Evolutionary conservation across 1,284 basidiomycete genomes (phyloP), one percentile per base, ranked within the genome.

Genomic region (Anthracocystis panici-leucophaei): DNA sequence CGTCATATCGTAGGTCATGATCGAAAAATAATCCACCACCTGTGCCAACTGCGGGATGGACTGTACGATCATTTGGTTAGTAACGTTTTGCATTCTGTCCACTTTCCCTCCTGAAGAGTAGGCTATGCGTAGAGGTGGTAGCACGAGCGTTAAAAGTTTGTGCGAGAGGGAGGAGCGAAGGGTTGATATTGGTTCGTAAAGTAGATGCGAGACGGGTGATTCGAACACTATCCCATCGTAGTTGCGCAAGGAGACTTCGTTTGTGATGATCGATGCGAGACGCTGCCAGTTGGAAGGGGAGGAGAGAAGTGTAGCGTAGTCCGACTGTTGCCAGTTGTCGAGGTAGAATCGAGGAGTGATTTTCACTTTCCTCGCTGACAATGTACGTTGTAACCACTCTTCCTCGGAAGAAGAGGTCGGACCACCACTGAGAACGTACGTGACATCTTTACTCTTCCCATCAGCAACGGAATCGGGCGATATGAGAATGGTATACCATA

Each of bases 1-100:
- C 6, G 77, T 65, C 71, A 78, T 74, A 44, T 78, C 77, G 60
- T 79, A 79, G 2, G 77, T 79, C 79, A 80, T 80, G 55, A 79
- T 57, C 20, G 52, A 65, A 14, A 78, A 52, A 31, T 14, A 69
- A 44, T 80, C 79, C 12, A 69, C 77, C 20, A 80, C 42, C 1
- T 42, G 25, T 1, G 68, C 62, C 16, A 80, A 44, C 12, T 70
- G 68, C 3, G 67, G 67, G 7, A 79, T 53, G 4, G 64, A 62
- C 25, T 78, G 74, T 0, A 70, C 62, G 25, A 75, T 62, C 65
- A 79, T 73, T 2, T 44, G 48, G 38, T 80, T 77, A 18, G 62
- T 62, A 29, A 55, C 57, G 2, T 63, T 31, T 27, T 67, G 57
- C 46, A 57, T 45, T 1, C 46, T 12, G 27, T 64, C 63, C 0